Evolutionary conservation across 768 basidiomycete genomes (phyloP), one percentile per base, ranked within the genome.

Genomic region (Ramaria rubella): DNA sequence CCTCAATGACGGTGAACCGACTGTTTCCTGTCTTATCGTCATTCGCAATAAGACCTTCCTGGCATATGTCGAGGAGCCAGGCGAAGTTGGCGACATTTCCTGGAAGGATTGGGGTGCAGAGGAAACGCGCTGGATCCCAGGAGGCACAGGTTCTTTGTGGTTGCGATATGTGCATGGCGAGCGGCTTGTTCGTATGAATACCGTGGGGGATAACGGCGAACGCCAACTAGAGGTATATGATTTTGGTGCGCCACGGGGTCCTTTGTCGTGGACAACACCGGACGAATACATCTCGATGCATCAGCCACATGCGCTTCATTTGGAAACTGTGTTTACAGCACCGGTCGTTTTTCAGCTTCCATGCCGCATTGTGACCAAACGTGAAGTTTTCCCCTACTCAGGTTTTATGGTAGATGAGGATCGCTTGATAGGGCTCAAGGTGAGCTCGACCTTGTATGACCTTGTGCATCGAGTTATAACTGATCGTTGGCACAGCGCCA

Each of bases 331-430:
- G 12, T 45, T 55, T 30, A n/a, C 11, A 17, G 23, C 45, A 44
- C 42, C 21, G 24, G 43, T 55, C 21, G 8, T 33, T 19, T 45
- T 30, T 38, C 21, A 29, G n/a, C 42, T 55, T n/a, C 54, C 44
- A 14, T 55, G 54, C 31, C 54, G 44, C 3, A 11, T 48, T 7
- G 8, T 33, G 8, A 12, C 23, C 2, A 29, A 21, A n/a, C 6
- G 7, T 2, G 43, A 48, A 30, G 24, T 2, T 8, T 12, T 34
- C 14, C 54, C 42, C 12, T 55, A 55, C 26, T 43, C 54, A 4
- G 54, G 54, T 17, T 55, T 55, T 33, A 55, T 55, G 54, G 27
- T 55, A 29, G 54, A 55, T 19, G 54, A 55, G 26, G 54, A 55
- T 27, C 30, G 44, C 15, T 30, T 55, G 31, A 31, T 55, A 8